Conservation (phyloP, 1,139 yeast species). For the Sporopachydermia cereana region DNA sequence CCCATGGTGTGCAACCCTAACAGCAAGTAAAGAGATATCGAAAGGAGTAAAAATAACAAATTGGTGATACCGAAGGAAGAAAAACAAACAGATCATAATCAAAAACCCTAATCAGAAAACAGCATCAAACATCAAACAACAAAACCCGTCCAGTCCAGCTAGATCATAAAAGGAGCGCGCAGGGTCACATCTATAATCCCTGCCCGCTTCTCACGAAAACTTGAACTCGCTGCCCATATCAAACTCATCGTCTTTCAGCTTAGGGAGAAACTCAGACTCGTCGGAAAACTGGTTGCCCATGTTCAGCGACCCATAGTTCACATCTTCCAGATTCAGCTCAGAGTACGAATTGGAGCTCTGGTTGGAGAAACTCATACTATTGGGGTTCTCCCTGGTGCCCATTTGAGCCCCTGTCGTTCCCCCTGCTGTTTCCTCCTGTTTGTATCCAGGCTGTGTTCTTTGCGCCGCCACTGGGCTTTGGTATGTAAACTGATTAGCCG, state of each 20-base stretch:
- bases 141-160: no score
- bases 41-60: no score
- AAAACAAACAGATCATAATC: no score
- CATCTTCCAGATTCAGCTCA: constrained; percentile 2
- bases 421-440: neutral
- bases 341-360: neutral
- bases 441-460: neutral
- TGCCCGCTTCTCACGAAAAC: neutral
- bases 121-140: no score
- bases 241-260: constrained; percentile 2
- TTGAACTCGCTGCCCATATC: neutral
- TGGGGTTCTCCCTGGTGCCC: neutral
- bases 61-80: no score
- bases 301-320: neutral
- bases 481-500: neutral
- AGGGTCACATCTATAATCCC: no score
- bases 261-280: neutral
- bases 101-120: no score
- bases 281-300: neutral
- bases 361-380: neutral
- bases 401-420: neutral
- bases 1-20: no score
- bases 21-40: no score
- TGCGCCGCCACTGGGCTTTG: neutral
- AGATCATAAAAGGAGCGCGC: no score